Percentiles rank a stretch among this genome's conserved stretches.
Conservation (phyloP, 2,329 filamentous ascomycete genomes). For the Neopestalotiopsis sp. region DNA sequence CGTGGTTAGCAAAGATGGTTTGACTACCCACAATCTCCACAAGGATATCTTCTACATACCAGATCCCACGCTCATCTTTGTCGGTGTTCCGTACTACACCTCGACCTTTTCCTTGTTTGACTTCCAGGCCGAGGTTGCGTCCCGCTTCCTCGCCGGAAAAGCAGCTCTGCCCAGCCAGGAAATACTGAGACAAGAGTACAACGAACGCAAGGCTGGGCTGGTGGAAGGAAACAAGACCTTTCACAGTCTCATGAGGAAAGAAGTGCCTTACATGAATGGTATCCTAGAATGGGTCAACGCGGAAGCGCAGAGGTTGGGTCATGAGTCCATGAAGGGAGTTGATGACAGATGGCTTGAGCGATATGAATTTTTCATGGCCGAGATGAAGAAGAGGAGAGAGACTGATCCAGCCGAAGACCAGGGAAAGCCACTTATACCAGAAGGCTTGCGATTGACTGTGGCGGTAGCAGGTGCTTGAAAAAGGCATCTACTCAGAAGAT, state of each 20-base stretch:
- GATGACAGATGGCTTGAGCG: conserved; percentile 37
- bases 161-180: conserved; percentile 50
- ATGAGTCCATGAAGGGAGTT: conserved; percentile 36
- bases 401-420: conserved; percentile 3
- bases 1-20: conserved; percentile 67
- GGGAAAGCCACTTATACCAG: neutral
- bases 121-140: conserved; percentile 68
- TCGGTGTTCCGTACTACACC: conserved; percentile 70
- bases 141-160: conserved; percentile 60
- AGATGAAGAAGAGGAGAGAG: conserved; percentile 16
- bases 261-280: conserved; percentile 39
- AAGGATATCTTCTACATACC: conserved; percentile 75
- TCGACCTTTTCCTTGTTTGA: conserved; percentile 75
- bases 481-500: neutral
- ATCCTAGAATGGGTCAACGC: conserved; percentile 35
- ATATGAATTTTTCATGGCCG: conserved; percentile 14
- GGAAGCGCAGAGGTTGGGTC: conserved; percentile 27
- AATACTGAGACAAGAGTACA: conserved; percentile 43
- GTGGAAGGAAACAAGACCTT: conserved; percentile 37
- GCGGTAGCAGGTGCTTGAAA: conserved; percentile 8
- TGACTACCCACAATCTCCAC: conserved; percentile 70
- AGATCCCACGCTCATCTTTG: conserved; percentile 67
- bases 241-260: conserved; percentile 42
- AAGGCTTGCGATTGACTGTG: neutral
- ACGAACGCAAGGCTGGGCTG: conserved; percentile 32